A percentile compares a stretch with the other conserved stretches of the same genome.
phyloP scores from a whole-genome alignment of 2,329 filamentous ascomycete species.

The Cladosporium cucumerinum region DNA sequence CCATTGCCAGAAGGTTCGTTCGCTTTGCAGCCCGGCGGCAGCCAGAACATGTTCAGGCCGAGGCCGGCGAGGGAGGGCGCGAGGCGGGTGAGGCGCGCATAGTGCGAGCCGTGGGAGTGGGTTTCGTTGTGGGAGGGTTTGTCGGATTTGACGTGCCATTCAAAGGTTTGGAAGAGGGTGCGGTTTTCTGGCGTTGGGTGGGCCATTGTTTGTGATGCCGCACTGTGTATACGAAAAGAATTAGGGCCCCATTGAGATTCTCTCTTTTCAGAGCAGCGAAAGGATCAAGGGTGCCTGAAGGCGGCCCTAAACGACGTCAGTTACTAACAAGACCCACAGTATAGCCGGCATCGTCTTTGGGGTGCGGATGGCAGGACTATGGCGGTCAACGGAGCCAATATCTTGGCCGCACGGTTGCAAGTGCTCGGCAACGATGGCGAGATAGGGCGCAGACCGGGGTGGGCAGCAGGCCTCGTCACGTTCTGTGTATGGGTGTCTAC shows the following conservation, averaged over 20 bases:
- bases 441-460: not conserved
- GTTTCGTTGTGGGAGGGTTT: conserved; percentile 28
- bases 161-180: conserved; percentile 67
- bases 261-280: not conserved
- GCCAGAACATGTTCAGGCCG: conserved; percentile 62
- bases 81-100: conserved; percentile 26
- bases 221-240: not conserved
- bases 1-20: conserved; percentile 51
- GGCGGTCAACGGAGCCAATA: conserved; percentile 6
- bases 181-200: conserved; percentile 30
- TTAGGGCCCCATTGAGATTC: not conserved
- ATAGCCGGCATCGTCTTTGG: conserved; percentile 5
- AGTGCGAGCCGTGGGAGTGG: conserved; percentile 46
- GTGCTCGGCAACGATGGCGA: not conserved
- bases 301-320: conserved; percentile 11
- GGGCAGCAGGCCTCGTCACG: not conserved
- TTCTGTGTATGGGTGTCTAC: not conserved
- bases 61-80: conserved; percentile 39
- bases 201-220: not conserved
- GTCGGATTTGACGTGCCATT: conserved; percentile 64
- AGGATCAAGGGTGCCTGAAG: not conserved
- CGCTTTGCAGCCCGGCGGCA: conserved; percentile 69
- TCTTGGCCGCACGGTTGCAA: conserved; percentile 2
- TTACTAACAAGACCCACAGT: conserved; percentile 11
- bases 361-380: conserved; percentile 1